Percentiles rank a stretch among this genome's conserved stretches.
Evolutionary conservation across 1,284 basidiomycete species (phyloP).

Genomic region (Fomitopsis betulina): DNA sequence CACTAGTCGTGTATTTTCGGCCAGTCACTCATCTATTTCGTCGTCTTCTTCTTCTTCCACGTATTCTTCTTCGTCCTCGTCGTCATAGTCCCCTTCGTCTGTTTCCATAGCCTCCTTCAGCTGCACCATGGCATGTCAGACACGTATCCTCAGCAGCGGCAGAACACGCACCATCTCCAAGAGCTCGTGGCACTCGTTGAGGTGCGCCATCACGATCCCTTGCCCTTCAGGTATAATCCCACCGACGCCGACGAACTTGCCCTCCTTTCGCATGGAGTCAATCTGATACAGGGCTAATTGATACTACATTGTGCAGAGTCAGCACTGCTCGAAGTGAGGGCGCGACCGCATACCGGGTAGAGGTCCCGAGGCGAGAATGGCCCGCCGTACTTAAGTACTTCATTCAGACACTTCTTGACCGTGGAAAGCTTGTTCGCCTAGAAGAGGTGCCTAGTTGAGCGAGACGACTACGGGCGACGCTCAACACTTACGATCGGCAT

Average conservation of each 20-base stretch:
- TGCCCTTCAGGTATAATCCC: slow-evolving; percentile 93
- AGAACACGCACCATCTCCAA: slow-evolving; percentile 74
- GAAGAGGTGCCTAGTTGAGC: slow-evolving; percentile 1
- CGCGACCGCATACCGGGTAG: slow-evolving; percentile 69
- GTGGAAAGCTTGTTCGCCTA: slow-evolving; percentile 92
- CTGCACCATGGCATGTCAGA: slow-evolving; percentile 30
- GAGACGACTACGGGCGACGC: background rate
- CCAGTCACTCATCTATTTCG: slow-evolving; percentile 18
- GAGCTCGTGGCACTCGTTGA: slow-evolving; percentile 95
- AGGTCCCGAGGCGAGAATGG: slow-evolving; percentile 94
- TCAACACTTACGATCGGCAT: slow-evolving; percentile 81
- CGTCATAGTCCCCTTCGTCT: slow-evolving; percentile 50
- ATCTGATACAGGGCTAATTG: slow-evolving; percentile 96
- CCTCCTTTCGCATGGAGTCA: slow-evolving; percentile 89
- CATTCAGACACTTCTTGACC: slow-evolving; percentile 95
- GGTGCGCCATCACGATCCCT: slow-evolving; percentile 92
- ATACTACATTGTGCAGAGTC: slow-evolving; percentile 50
- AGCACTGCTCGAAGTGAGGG: background rate
- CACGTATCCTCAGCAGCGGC: background rate
- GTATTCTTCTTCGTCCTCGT: slow-evolving; percentile 23
- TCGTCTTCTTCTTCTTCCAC: slow-evolving; percentile 20
- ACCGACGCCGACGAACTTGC: slow-evolving; percentile 84
- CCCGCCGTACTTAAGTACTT: slow-evolving; percentile 96
- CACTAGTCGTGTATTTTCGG: background rate
- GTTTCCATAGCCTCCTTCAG: slow-evolving; percentile 79